Percentiles rank a stretch among this genome's conserved stretches.
Conservation (phyloP, 2,329 filamentous ascomycete species). For the Tolypocladium album region DNA sequence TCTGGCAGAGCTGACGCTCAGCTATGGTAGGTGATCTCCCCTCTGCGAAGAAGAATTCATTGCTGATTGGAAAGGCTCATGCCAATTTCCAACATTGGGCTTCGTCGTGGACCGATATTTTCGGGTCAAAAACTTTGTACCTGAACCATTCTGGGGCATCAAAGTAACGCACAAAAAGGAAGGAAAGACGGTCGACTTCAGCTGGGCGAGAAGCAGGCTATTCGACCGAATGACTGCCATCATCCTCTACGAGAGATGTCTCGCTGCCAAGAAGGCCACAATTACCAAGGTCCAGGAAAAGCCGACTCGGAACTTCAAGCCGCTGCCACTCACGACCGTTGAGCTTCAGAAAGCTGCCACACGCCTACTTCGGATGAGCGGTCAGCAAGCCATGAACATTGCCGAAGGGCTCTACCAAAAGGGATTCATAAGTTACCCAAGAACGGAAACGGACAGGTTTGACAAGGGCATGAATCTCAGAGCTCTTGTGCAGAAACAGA, state of each 20-base stretch:
- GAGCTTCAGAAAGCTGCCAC: conserved; percentile 95
- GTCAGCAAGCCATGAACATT: conserved; percentile 78
- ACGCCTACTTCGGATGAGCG: conserved; percentile 78
- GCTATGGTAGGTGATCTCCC: conserved; percentile 54
- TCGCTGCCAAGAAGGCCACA: conserved; percentile 63
- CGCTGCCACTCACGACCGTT: conserved; percentile 86
- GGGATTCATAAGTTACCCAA: conserved; percentile 94
- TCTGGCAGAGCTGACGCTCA: conserved; percentile 56
- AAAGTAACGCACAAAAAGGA: conserved; percentile 72
- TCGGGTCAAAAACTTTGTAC: conserved; percentile 84
- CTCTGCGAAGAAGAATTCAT: background rate
- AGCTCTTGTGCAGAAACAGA: conserved; percentile 73
- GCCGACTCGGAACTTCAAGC: conserved; percentile 88
- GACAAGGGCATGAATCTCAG: conserved; percentile 80
- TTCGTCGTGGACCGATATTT: conserved; percentile 97
- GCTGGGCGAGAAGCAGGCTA: conserved; percentile 70
- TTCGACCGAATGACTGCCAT: conserved; percentile 79
- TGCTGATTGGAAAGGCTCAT: conserved; percentile 50
- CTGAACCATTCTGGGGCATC: conserved; percentile 89
- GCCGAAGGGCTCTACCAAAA: conserved; percentile 86
- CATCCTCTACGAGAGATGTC: conserved; percentile 77
- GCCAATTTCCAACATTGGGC: conserved; percentile 91
- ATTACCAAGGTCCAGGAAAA: conserved; percentile 83
- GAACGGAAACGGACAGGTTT: conserved; percentile 95
- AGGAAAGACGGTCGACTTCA: conserved; percentile 69